Evolutionary conservation across 1,284 basidiomycete genomes (phyloP), one percentile per base, ranked within the genome.

Genomic region (Cutaneotrichosporon dermatis): DNA sequence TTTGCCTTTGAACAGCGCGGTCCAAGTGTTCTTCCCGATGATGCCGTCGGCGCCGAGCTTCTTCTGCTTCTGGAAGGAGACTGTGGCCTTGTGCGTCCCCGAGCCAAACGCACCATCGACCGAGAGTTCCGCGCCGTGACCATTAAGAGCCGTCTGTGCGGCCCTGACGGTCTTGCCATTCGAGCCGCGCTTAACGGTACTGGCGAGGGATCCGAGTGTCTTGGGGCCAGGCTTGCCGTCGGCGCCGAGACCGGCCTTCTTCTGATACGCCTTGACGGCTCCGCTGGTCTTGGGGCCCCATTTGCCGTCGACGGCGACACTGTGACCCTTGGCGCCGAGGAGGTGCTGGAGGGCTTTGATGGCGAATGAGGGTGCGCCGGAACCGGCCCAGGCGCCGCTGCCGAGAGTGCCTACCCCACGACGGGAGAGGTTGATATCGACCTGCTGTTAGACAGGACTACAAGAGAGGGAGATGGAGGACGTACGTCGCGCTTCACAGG

Each of bases 31-130:
- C n/a, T 36, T 41, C 1, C 58, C 58, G 2, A 59, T 34, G 44
- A 52, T 55, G 37, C 54, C 58, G 44, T 59, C 58, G 0, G 36
- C 43, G 0, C 5, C 34, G 11, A 59, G 58, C 0, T 50, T 50
- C 4, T 34, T 36, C 16, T 4, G 10, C 5, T 5, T 10, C 50
- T 59, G 58, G 50, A 46, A 59, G 5, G 35, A 3, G 35, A 54
- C 51, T 2, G 45, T n/a, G 4, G 59, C 59, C 4, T 40, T 9
- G 34, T 54, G 40, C 4, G 55, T 50, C 0, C 11, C 55, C 4
- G 51, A 15, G 3, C 59, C 59, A 46, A 60, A 60, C 16, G 16
- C 6, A 33, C 55, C 59, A 33, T 60, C 59, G 35, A 60, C 51
- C 1, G 16, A 33, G 13, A 57, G 40, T 25, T 25, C 25, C 25